A percentile compares a stretch with the other conserved stretches of the same genome.
Evolutionary conservation across 1,284 basidiomycete species (phyloP).

Genomic region (Naganishia sp.): DNA sequence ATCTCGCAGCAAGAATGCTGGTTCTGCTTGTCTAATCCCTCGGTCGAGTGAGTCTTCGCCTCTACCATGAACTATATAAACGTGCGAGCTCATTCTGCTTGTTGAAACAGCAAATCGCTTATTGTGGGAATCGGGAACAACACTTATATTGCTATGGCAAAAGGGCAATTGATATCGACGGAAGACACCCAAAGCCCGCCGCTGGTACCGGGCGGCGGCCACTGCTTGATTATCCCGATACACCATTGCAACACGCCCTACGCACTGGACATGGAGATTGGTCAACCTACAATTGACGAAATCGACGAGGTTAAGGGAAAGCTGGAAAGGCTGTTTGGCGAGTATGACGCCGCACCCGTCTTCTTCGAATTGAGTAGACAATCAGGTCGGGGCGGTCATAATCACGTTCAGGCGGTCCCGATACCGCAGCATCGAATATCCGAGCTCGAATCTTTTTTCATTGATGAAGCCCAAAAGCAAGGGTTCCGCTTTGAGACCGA

Average conservation of each 20-base stretch:
- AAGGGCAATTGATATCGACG: slow-evolving; percentile 86
- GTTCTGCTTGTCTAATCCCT: slow-evolving; percentile 94
- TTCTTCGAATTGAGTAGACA: slow-evolving; percentile 85
- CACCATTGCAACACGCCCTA: slow-evolving; percentile 64
- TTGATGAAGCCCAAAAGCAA: slow-evolving; percentile 64
- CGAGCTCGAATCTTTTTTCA: slow-evolving; percentile 27
- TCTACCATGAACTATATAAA: neutral
- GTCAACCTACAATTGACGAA: slow-evolving; percentile 73
- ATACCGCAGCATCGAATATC: slow-evolving; percentile 63
- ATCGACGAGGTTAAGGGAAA: slow-evolving; percentile 78
- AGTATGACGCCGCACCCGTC: slow-evolving; percentile 68
- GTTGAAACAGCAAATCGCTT: slow-evolving; percentile 73
- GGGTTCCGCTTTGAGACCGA: slow-evolving; percentile 61
- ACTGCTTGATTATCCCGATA: slow-evolving; percentile 74
- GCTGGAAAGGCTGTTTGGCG: slow-evolving; percentile 69
- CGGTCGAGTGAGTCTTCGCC: slow-evolving; percentile 64
- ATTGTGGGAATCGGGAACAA: slow-evolving; percentile 89
- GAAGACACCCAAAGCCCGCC: slow-evolving; percentile 58
- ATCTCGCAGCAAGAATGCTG: slow-evolving; percentile 55
- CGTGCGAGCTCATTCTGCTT: slow-evolving; percentile 28
- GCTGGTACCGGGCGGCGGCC: slow-evolving; percentile 84
- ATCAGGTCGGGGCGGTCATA: slow-evolving; percentile 84
- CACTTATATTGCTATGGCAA: slow-evolving; percentile 88
- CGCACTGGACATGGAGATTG: slow-evolving; percentile 73
- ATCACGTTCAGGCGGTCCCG: slow-evolving; percentile 84